Evolutionary conservation across 2,329 filamentous ascomycete species (phyloP), one percentile per base, ranked within the genome.

Genomic region (Periconia sp.): DNA sequence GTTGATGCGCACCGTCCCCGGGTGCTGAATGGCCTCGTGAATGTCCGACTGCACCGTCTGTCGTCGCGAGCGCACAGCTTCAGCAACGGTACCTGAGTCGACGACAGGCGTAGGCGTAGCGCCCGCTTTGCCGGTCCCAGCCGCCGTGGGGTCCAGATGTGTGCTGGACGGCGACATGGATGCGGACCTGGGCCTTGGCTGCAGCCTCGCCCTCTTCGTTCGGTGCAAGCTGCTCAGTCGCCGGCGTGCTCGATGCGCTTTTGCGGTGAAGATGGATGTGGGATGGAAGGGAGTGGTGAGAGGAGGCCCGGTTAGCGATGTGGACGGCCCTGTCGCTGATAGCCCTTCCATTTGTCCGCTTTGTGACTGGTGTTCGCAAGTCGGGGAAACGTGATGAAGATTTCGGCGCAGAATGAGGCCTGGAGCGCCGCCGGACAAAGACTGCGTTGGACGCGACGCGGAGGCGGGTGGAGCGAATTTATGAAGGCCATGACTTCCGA

Each of bases 1-100:
- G 68, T 99, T 97, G 76, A 99, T 97, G 73, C 89, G 87, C 63
- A 96, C 91, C 11, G 88, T 75, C 17, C 82, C 82, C 3, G 83
- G 82, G 45, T 82, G 80, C 47, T 75, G 72, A 50, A 85, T 84
- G 30, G 80, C 76, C 28, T 75, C 72, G 39, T 76, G 68, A 52
- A 79, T 75, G 42, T 75, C 73, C 44, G 62, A 66, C 46, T 66
- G 63, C 26, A 55, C 56, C 5, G 65, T 66, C 2, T 61, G 51
- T 21, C 63, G 58, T 34, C 65, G 54, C 7, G 59, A 55, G 12
- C 63, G 57, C 15, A 53, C 54, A 28, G 34, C 22, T n/a, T 53
- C 52, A 18, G 54, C 32, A 26, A 46, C 50, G 22, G 52, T 50
- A 13, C 35, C 18, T 40, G 30, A 32, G 31, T 36, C 15, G 22